Base-by-base conservation (phyloP, 2,329 filamentous ascomycete genomes). In the Lecanicillium sp. region DNA sequence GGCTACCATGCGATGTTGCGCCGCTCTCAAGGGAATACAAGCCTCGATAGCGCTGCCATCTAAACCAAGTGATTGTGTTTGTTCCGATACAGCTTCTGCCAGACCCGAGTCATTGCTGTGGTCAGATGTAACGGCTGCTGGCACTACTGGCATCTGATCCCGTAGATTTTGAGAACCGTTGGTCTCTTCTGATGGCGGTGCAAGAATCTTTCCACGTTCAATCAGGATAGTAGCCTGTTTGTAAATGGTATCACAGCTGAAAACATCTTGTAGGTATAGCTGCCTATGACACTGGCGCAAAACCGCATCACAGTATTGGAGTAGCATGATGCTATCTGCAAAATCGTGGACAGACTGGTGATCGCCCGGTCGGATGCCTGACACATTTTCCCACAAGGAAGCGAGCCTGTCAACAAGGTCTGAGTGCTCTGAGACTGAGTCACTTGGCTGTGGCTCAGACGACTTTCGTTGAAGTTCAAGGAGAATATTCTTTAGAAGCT, bases 271-370 rank as follows among this genome's bases (percentile, higher is more conserved):
- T 4, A 62, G 40, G 22, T 62, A 62, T 1, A 63, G 40, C 1
- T 51, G 51, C 14, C 47, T 51, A 1, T 56, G 56, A 4, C 47
- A 52, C 1, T 27, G 22, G 3, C 52, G 47, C 3, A 54, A 35
- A 1, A 59, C 52, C 7, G 42, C 39, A 28, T 63, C 60, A 29
- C 60, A 63, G 29, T 59, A 63, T 13, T 60, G 57, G 2, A 63
- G 46, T 4, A 63, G 44, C 4, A 54, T 56, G 41, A 63, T 63
- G 44, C 60, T 63, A 39, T 63, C 60, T 0, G 58, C 54, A 4
- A 59, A 46, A 20, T 52, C 48, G 18, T 48, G 42, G 17, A 62
- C 37, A 11, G 41, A 51, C 4, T 59, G 54, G 2, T 47, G 46
- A 4, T 43, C 33, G 1, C 38, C 33, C 1, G 58, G 59, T 3